phyloP scores from a whole-genome alignment of 495 filamentous ascomycete species.

The Polyplosphaeria fusca region DNA sequence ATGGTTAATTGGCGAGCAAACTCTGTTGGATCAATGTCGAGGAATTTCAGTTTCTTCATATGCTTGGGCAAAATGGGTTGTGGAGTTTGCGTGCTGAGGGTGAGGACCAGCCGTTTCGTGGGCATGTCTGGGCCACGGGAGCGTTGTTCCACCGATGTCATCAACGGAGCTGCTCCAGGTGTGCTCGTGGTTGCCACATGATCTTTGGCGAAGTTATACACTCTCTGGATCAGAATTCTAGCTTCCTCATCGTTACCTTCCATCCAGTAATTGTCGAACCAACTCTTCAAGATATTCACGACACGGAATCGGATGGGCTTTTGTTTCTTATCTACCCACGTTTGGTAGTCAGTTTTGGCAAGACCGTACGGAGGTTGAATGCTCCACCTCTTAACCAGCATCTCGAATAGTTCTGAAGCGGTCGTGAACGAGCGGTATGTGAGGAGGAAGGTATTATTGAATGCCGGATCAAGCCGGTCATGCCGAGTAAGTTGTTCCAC shows the following conservation, averaged over 20 bases:
- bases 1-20: slow-evolving; percentile 96
- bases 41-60: slow-evolving; percentile 98
- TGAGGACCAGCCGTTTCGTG: slow-evolving; percentile 82
- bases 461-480: slow-evolving; percentile 89
- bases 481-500: slow-evolving; percentile 97
- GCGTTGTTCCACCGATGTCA: slow-evolving; percentile 82
- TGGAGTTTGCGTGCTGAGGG: slow-evolving; percentile 68
- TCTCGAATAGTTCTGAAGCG: slow-evolving; percentile 85
- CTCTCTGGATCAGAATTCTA: slow-evolving; percentile 78
- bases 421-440: slow-evolving; percentile 95
- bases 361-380: slow-evolving; percentile 90
- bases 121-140: slow-evolving; percentile 81
- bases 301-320: slow-evolving; percentile 92
- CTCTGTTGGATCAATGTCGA: slow-evolving; percentile 93
- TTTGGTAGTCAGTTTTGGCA: slow-evolving; percentile 68
- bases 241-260: slow-evolving; percentile 80
- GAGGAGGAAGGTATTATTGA: slow-evolving; percentile 96
- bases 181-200: slow-evolving; percentile 89
- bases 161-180: slow-evolving; percentile 73
- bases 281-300: slow-evolving; percentile 95
- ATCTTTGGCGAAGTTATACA: slow-evolving; percentile 87
- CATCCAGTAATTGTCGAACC: slow-evolving; percentile 99
- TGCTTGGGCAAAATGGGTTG: slow-evolving; percentile 94
- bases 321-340: slow-evolving; percentile 91
- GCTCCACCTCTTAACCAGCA: slow-evolving; percentile 84